Base-by-base conservation (phyloP, 495 filamentous ascomycete species). In the Sordaria brevicollis region DNA sequence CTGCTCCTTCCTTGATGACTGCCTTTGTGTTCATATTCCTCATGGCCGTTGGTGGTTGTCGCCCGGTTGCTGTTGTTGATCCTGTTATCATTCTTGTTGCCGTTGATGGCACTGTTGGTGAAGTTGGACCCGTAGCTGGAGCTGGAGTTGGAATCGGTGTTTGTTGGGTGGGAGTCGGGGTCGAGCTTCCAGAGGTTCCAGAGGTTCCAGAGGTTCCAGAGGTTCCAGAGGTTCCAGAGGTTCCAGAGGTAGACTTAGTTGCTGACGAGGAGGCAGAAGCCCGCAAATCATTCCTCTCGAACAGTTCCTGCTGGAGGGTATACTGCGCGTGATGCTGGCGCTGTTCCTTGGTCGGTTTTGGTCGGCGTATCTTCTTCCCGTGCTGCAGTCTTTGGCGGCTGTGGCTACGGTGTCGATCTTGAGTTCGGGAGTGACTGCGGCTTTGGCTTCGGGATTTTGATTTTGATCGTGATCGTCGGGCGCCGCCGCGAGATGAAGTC, bases 251-350 rank as follows among this genome's bases (percentile, higher is more conserved):
- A n/a, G n/a, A n/a, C n/a, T n/a, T n/a, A n/a, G 9, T 10, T 49
- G 43, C 4, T 6, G 43, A 57, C 7, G 43, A 31, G 17, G 49
- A 62, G 17, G 25, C 49, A 31, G 49, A 62, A 31, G 25, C 49
- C 13, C 49, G 11, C 25, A 62, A 43, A 37, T 76, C 75, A 35
- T 70, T 66, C 2, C 34, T 66, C 65, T 77, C 71, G 17, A 75
- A 76, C 2, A 78, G 74, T 10, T n/a, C 35, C 57, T 78, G 76
- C 65, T 79, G 76, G n/a, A 69, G 72, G 4, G 69, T 67, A 65
- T 78, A 78, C 69, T 77, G 77, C 1, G 71, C 72, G 38, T 75
- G 77, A 41, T 79, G 73, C 25, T 76, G 73, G 5, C 21, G 69
- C 67, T 79, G 76, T 41, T 66, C 65, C 1, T 34, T 37, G 2